Conservation (phyloP, 768 basidiomycete genomes). For the Trametes cingulata region DNA sequence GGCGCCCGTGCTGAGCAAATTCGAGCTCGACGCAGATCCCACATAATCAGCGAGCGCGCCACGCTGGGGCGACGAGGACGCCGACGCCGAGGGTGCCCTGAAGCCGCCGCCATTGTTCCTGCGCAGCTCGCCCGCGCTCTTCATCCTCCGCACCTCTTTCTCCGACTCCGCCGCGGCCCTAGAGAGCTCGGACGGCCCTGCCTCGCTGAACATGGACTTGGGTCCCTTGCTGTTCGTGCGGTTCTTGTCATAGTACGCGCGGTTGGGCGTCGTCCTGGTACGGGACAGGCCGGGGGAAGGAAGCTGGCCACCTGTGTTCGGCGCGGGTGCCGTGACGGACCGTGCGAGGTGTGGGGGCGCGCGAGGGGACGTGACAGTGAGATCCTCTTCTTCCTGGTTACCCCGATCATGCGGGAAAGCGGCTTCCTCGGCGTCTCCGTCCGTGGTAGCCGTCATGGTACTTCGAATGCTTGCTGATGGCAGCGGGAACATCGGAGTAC, state of each 20-base stretch:
- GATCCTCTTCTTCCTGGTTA: constrained; percentile 59
- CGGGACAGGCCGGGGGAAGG: constrained; percentile 53
- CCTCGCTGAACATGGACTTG: constrained; percentile 20
- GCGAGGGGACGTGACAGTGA: constrained; percentile 66
- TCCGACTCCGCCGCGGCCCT: constrained; percentile 32
- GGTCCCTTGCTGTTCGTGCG: constrained; percentile 26
- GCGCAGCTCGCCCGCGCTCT: constrained; percentile 81
- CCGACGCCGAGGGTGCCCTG: constrained; percentile 29
- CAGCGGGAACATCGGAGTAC: constrained; percentile 59
- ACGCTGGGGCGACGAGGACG: constrained; percentile 39
- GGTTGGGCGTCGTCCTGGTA: constrained; percentile 74
- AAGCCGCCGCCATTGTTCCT: constrained; percentile 40
- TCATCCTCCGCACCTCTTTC: constrained; percentile 78
- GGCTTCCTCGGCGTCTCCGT: constrained; percentile 49
- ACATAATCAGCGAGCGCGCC: constrained; percentile 51
- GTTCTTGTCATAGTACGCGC: constrained; percentile 35
- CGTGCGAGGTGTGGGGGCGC: constrained; percentile 51
- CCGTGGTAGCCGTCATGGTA: constrained; percentile 45
- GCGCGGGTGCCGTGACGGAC: constrained; percentile 44
- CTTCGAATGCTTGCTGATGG: constrained; percentile 49
- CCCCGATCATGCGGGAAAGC: constrained; percentile 42
- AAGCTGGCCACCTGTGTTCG: constrained; percentile 19
- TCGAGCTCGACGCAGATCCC: constrained; percentile 69
- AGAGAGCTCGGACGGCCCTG: constrained; percentile 18
- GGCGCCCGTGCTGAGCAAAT: constrained; percentile 46